These are phyloP conservation scores for Cercospora beticola DNA, from an alignment of 2,329 filamentous ascomycete species.

Conservation along the genomic window DNA sequence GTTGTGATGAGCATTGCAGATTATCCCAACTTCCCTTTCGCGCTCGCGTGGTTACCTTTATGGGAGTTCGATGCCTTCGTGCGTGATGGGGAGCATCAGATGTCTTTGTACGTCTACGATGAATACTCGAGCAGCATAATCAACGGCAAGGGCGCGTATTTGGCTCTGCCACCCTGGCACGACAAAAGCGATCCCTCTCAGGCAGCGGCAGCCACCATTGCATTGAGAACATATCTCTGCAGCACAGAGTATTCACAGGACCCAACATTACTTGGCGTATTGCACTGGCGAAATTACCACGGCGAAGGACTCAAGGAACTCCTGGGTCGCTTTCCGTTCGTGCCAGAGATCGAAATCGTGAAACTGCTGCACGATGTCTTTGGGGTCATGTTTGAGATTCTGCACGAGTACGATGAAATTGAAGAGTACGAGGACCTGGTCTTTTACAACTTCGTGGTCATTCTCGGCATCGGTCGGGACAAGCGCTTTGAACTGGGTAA, in stretches of 20 bases:
- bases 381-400: conserved; percentile 83
- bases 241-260: conserved; percentile 96
- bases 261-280: conserved; percentile 74
- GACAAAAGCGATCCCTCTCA: conserved; percentile 70
- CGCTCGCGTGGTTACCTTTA: conserved; percentile 86
- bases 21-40: conserved; percentile 82
- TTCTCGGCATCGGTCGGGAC: conserved; percentile 91
- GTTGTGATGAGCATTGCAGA: conserved; percentile 88
- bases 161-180: conserved; percentile 78
- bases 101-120: conserved; percentile 87
- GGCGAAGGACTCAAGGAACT: conserved; percentile 70
- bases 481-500: conserved; percentile 88
- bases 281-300: conserved; percentile 67
- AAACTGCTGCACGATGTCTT: conserved; percentile 89
- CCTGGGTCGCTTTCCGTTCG: conserved; percentile 82
- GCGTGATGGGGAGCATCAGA: conserved; percentile 75
- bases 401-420: conserved; percentile 86
- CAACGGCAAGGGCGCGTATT: conserved; percentile 78
- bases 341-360: conserved; percentile 95
- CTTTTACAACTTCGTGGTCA: conserved; percentile 84
- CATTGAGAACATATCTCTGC: conserved; percentile 81
- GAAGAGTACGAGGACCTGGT: conserved; percentile 91
- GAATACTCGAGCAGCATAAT: conserved; percentile 77
- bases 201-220: conserved; percentile 70
- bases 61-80: conserved; percentile 93